phyloP scores from a whole-genome alignment of 768 basidiomycete genomes.

The Kwoniella heveanensis region DNA sequence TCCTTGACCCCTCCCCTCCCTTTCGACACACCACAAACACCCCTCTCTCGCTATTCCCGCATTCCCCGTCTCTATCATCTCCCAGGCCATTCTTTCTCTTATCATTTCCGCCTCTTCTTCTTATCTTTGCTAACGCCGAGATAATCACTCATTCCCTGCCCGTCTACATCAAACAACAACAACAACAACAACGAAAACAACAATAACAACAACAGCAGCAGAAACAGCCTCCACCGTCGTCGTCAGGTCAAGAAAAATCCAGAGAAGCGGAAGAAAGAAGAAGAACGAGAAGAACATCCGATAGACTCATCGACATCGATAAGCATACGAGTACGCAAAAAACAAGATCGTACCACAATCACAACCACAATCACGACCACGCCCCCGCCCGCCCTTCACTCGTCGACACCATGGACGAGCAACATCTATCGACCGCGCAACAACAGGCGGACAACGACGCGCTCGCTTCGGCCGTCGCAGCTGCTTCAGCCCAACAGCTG shows the following conservation, averaged over 20 bases:
- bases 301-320: not conserved
- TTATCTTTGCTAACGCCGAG: constrained; percentile 26
- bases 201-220: constrained; percentile 4
- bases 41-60: constrained; percentile 11
- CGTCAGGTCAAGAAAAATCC: constrained; percentile 11
- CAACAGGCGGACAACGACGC: constrained; percentile 41
- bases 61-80: constrained; percentile 13
- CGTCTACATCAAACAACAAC: constrained; percentile 5
- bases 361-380: constrained; percentile 25
- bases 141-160: constrained; percentile 7
- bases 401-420: constrained; percentile 38
- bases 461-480: constrained; percentile 41
- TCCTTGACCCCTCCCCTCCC: not conserved
- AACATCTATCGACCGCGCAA: constrained; percentile 22
- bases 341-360: too few relatives aligned
- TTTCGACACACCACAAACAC: not conserved
- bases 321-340: too few relatives aligned
- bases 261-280: too few relatives aligned
- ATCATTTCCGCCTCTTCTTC: constrained; percentile 19
- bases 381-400: too few relatives aligned
- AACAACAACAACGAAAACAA: not conserved
- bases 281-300: too few relatives aligned
- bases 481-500: constrained; percentile 34
- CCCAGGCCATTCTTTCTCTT: not conserved
- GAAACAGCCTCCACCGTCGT: constrained; percentile 21